A percentile compares a stretch with the other conserved stretches of the same genome.
Evolutionary conservation across 192 early-diverging fungal genomes (phyloP).

Genomic region (Martensiomyces pterosporus): DNA sequence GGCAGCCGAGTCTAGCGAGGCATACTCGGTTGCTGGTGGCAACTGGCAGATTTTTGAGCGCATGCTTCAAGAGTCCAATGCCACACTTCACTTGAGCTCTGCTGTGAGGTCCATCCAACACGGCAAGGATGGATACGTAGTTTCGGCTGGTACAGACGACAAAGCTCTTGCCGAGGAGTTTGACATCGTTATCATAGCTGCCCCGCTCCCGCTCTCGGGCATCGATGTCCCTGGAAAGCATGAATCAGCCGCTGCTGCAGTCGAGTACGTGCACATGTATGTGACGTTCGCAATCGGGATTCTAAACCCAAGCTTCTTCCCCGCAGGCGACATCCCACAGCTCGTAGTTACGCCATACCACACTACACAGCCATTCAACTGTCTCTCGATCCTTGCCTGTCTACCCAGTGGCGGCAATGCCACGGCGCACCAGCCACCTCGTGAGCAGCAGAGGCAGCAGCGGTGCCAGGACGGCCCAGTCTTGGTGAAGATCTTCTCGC

Average conservation of each 20-base stretch:
- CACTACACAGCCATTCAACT: slow-evolving; percentile 29
- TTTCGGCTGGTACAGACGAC: background rate
- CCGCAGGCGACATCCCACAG: slow-evolving; percentile 11
- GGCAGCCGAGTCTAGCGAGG: slow-evolving; percentile 21
- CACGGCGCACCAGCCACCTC: too few relatives aligned
- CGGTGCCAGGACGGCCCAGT: slow-evolving; percentile 5
- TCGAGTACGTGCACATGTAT: slow-evolving; percentile 19
- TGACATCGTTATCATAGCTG: slow-evolving; percentile 22
- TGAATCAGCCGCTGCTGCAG: background rate
- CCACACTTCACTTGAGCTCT: slow-evolving; percentile 13
- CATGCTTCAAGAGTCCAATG: slow-evolving; percentile 11
- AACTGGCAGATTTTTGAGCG: slow-evolving; percentile 31
- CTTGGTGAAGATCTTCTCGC: slow-evolving; percentile 29
- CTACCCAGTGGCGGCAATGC: slow-evolving; percentile 7
- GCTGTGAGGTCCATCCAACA: slow-evolving; percentile 6
- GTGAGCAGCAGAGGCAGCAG: background rate
- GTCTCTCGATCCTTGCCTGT: slow-evolving; percentile 29
- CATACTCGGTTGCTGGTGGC: slow-evolving; percentile 26
- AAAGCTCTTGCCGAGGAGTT: slow-evolving; percentile 1
- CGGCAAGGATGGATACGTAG: background rate
- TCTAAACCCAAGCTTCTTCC: slow-evolving; percentile 12
- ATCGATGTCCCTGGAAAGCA: slow-evolving; percentile 6
- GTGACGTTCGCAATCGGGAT: slow-evolving; percentile 33
- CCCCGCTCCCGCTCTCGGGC: slow-evolving; percentile 16
- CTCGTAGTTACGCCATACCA: slow-evolving; percentile 22